Evolutionary conservation across 2,329 filamentous ascomycete species (phyloP).

Genomic region (Fusarium sp.): DNA sequence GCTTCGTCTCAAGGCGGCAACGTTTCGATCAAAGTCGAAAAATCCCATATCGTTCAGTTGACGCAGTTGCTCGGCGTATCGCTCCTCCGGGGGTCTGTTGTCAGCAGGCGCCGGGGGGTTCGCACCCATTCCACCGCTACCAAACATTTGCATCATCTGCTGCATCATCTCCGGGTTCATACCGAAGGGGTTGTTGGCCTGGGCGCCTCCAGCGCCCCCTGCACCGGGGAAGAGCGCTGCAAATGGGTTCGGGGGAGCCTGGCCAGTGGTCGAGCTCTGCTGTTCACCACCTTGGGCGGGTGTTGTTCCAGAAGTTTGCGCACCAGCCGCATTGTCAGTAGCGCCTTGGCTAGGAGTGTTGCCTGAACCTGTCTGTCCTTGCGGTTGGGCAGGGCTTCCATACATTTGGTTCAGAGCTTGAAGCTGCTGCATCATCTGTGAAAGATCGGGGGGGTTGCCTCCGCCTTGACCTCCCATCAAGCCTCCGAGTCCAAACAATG

Average conservation of each 20-base stretch:
- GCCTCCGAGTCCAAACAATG: conserved; percentile 42
- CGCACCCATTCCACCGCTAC: conserved; percentile 49
- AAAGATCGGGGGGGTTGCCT: conserved; percentile 21
- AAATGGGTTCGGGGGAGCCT: conserved; percentile 72
- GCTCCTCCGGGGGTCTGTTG: conserved; percentile 90
- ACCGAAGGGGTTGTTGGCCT: conserved; percentile 56
- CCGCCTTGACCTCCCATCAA: conserved; percentile 35
- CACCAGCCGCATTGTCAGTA: conserved; percentile 42
- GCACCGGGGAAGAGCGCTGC: conserved; percentile 67
- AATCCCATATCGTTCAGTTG: conserved; percentile 99
- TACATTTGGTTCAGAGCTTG: conserved; percentile 48
- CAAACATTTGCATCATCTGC: conserved; percentile 64
- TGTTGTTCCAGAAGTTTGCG: conserved; percentile 38
- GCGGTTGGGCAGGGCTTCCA: conserved; percentile 43
- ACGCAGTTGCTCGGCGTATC: conserved; percentile 88
- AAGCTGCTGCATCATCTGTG: conserved; percentile 45
- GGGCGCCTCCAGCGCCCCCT: conserved; percentile 36
- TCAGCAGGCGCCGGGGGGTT: conserved; percentile 73
- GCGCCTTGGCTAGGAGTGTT: conserved; percentile 44
- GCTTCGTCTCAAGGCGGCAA: conserved; percentile 85
- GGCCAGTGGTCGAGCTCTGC: conserved; percentile 49
- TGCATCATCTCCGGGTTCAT: conserved; percentile 67
- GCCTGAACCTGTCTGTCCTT: conserved; percentile 43
- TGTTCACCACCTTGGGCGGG: conserved; percentile 23
- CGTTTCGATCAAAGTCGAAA: conserved; percentile 93